Evolutionary conservation across 805 yeast species (phyloP), one percentile per base, ranked within the genome.

Genomic region (Suhomyces xylopsoci): DNA sequence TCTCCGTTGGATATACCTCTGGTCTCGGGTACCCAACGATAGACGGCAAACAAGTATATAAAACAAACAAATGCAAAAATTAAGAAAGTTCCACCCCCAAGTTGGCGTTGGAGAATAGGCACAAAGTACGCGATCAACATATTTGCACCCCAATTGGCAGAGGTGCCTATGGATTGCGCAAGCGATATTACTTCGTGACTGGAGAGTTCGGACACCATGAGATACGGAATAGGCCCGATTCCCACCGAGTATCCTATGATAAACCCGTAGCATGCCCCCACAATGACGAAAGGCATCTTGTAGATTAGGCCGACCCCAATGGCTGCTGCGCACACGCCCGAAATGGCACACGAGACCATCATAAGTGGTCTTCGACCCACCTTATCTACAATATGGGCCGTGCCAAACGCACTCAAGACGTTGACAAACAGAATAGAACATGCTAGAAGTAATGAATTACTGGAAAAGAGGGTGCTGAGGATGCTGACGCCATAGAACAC

Each of bases 171-270:
- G 2, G 74, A 64, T 55, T 72, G 77, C 2, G 73, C 74, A 24
- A 62, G 57, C 3, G 67, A 66, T 5, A 73, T 66, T 0, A 68
- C 65, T 49, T 69, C 71, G 48, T 67, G 69, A 36, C 60, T 54
- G 2, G 73, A 62, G 43, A 73, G 62, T 51, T 73, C 78, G 10
- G 70, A 63, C 1, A 71, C 59, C 72, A 73, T 71, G 55, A 73
- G 56, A 46, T 68, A 73, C 14, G 76, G 76, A 25, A 73, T 58
- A 17, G 74, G 75, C 10, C 74, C 73, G 19, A 73, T 54, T 0
- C 77, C 78, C 6, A 69, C 47, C 7, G 76, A 63, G 52, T 62
- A 72, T 19, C 73, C 71, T 45, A 68, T 49, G 9, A 68, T 65
- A 50, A 69, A 73, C 5, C 63, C 64, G 52, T 68, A 69, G 53